phyloP scores from a whole-genome alignment of 129 eudicot genomes.

The Mikania micrantha region DNA sequence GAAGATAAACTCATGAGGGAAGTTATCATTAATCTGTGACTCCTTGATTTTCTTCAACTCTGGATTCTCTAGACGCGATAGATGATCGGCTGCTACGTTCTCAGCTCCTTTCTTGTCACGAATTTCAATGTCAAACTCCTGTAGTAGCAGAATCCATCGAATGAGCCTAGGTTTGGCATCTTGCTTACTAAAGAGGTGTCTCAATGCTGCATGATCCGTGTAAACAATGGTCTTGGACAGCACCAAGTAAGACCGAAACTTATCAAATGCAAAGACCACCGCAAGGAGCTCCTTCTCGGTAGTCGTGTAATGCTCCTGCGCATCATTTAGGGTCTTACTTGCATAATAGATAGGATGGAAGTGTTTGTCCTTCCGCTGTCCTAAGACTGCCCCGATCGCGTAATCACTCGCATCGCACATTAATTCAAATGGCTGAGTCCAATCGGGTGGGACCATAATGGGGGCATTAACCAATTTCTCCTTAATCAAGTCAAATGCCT shows the following conservation, averaged over 20 bases:
- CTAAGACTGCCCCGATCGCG: not conserved
- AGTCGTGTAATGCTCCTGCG: not conserved
- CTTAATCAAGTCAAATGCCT: not conserved
- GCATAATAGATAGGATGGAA: too few relatives aligned
- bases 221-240: not conserved
- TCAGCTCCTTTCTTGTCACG: too few relatives aligned
- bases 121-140: too few relatives aligned
- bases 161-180: not conserved
- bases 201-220: not conserved
- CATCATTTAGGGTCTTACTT: not conserved
- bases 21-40: too few relatives aligned
- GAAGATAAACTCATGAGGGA: too few relatives aligned
- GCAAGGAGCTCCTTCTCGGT: too few relatives aligned
- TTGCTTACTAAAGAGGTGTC: too few relatives aligned
- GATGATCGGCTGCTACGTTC: too few relatives aligned
- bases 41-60: too few relatives aligned
- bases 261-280: too few relatives aligned
- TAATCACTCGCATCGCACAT: not conserved
- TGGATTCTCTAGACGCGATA: too few relatives aligned
- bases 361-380: not conserved
- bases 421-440: not conserved
- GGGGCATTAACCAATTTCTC: not conserved
- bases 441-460: not conserved
- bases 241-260: not conserved
- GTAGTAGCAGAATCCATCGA: too few relatives aligned